A percentile compares a stretch with the other conserved stretches of the same genome.
These are phyloP conservation scores for Lecanicillium sp. DNA, from an alignment of 2,329 filamentous ascomycete genomes.

Conservation along the genomic window DNA sequence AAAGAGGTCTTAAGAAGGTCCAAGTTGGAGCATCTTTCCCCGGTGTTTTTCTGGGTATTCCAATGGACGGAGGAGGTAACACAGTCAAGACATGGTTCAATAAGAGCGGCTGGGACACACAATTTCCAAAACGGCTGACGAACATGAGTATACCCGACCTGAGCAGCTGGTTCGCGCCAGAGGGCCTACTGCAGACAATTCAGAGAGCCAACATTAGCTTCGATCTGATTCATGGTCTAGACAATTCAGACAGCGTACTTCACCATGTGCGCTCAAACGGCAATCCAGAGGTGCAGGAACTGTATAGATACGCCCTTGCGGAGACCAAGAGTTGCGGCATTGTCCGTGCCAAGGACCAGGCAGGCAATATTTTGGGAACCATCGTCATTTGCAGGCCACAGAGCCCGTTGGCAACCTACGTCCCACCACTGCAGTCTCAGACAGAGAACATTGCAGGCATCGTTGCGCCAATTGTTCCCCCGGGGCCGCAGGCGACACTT, in stretches of 20 bases:
- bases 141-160: slow-evolving; percentile 70
- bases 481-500: slow-evolving; percentile 58
- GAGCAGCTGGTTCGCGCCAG: slow-evolving; percentile 64
- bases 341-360: slow-evolving; percentile 67
- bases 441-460: slow-evolving; percentile 62
- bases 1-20: slow-evolving; percentile 65
- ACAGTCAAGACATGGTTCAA: slow-evolving; percentile 69
- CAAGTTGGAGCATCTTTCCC: slow-evolving; percentile 77
- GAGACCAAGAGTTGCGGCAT: slow-evolving; percentile 69
- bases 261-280: slow-evolving; percentile 66
- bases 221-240: slow-evolving; percentile 73
- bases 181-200: slow-evolving; percentile 66
- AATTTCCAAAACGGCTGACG: slow-evolving; percentile 45
- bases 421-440: slow-evolving; percentile 58
- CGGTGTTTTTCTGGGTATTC: slow-evolving; percentile 79
- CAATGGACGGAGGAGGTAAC: slow-evolving; percentile 40
- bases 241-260: slow-evolving; percentile 66
- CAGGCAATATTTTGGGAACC: slow-evolving; percentile 63
- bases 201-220: slow-evolving; percentile 68
- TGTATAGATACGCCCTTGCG: slow-evolving; percentile 68
- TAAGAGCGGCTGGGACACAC: slow-evolving; percentile 79
- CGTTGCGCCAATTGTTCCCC: slow-evolving; percentile 68
- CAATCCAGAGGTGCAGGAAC: slow-evolving; percentile 68
- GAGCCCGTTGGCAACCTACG: slow-evolving; percentile 58
- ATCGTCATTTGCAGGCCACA: slow-evolving; percentile 70